Base-by-base conservation (phyloP, 2,329 filamentous ascomycete species). In the Boeremia lycopersici region DNA sequence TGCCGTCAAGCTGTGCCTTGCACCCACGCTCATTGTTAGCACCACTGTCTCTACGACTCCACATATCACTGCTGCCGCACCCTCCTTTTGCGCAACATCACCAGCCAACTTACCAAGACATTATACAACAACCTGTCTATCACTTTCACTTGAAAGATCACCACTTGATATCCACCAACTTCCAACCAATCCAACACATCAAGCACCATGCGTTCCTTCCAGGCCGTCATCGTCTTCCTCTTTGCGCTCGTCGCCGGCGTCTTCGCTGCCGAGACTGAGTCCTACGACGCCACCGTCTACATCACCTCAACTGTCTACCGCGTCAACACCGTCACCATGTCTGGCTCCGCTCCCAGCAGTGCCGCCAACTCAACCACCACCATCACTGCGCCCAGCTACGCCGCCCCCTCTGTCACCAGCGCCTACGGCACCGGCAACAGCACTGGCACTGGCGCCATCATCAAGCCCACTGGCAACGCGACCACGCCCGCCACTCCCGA, bases 241-340 rank as follows among this genome's bases (percentile, higher is more conserved):
- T 70, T 71, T 57, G 67, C 71, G 43, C 65, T 75, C 58, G 49
- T 70, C 64, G 65, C 64, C 28, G 63, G 67, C 57, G 70, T 65
- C 42, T 57, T 68, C 50, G 72, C 72, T 49, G 58, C 64, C 47
- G 62, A 65, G 19, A 31, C 48, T 45, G 52, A 60, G 28, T 57
- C 54, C 28, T 72, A 72, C 57, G 70, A 73, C 44, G 60, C 72
- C 13, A 75, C 73, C 58, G 68, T 72, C 67, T 74, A 72, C 57
- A 49, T 73, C 47, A 74, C 73, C 52, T 68, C 65, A 13, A 76
- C 74, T 57, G 64, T 76, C 65, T 70, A 71, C 62, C 69, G 66
- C 58, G 65, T 75, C 63, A 71, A 73, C 70, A 74, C 73, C 45
- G 65, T 74, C 63, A 75, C 73, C 44, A 56, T 67, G 49, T 68